Conservation (phyloP, 371 early-diverging fungal species). For the Mucor velutinosus region DNA sequence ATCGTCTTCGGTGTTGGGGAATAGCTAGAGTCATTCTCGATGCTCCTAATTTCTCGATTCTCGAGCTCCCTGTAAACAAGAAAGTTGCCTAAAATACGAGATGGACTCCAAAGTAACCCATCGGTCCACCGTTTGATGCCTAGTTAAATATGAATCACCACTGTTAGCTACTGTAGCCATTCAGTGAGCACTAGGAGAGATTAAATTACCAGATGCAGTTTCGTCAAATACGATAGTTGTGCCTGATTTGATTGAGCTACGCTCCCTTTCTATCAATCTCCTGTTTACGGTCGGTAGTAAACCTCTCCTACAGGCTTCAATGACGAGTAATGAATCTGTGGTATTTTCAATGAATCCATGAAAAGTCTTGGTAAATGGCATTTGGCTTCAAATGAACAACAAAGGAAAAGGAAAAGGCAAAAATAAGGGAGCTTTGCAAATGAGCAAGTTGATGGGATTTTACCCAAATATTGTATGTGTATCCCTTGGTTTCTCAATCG, state of each 20-base stretch:
- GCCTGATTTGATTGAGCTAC: constrained; percentile 61
- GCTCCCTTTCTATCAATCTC: constrained; percentile 65
- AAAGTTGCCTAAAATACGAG: constrained; percentile 66
- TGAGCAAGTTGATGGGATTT: neutral
- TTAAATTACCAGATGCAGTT: constrained; percentile 54
- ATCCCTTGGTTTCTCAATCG: neutral
- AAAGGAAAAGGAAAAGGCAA: neutral
- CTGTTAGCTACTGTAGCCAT: neutral
- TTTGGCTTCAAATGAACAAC: neutral
- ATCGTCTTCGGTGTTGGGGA: neutral
- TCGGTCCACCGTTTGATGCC: constrained; percentile 80
- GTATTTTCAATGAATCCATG: constrained; percentile 59
- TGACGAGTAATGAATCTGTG: constrained; percentile 65
- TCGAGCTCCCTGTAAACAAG: constrained; percentile 65
- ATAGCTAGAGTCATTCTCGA: neutral
- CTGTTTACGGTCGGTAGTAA: constrained; percentile 60
- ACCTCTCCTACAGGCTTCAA: constrained; percentile 69
- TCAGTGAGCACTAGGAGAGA: neutral
- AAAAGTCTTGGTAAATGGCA: constrained; percentile 50
- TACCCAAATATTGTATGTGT: neutral
- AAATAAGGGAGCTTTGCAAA: neutral
- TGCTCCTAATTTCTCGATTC: constrained; percentile 32
- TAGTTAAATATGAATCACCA: neutral
- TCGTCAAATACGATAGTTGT: constrained; percentile 77
- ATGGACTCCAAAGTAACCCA: constrained; percentile 71